Evolutionary conservation across 768 basidiomycete genomes (phyloP).

Genomic region (Macrolepiota fuliginosa): DNA sequence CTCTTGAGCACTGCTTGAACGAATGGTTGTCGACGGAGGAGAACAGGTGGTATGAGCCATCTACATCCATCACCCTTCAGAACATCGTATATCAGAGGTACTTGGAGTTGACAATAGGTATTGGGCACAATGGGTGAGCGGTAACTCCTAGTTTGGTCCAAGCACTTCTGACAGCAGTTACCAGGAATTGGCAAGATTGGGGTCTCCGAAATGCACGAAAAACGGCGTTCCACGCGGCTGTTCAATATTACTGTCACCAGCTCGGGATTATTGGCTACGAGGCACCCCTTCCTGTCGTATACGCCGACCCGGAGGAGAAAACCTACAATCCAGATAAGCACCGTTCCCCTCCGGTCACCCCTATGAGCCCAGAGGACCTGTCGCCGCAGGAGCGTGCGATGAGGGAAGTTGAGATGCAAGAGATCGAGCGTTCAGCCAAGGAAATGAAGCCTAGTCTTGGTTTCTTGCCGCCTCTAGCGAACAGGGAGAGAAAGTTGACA

Average conservation of each 20-base stretch:
- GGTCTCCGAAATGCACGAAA: slow-evolving; percentile 55
- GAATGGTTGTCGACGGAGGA: slow-evolving; percentile 78
- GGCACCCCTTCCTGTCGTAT: slow-evolving; percentile 61
- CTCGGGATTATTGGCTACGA: slow-evolving; percentile 63
- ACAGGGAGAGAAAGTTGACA: slow-evolving; percentile 29
- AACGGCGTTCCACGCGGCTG: slow-evolving; percentile 80
- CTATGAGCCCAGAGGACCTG: slow-evolving; percentile 4
- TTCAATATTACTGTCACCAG: slow-evolving; percentile 67
- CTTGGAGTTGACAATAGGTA: slow-evolving; percentile 66
- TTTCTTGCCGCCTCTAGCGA: slow-evolving; percentile 42
- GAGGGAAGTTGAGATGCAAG: slow-evolving; percentile 20
- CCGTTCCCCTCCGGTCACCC: slow-evolving; percentile 12
- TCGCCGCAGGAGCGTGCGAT: slow-evolving; percentile 11
- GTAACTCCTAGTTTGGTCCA: not conserved
- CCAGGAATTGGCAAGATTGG: slow-evolving; percentile 49
- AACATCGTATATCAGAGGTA: slow-evolving; percentile 64
- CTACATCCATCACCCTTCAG: slow-evolving; percentile 61
- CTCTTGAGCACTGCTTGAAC: slow-evolving; percentile 63
- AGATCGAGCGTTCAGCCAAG: slow-evolving; percentile 24
- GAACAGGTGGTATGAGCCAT: slow-evolving; percentile 75
- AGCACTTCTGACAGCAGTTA: not conserved
- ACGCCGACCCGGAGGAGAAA: slow-evolving; percentile 27
- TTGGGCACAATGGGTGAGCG: slow-evolving; percentile 49
- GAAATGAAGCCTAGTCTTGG: slow-evolving; percentile 40
- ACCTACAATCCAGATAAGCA: not conserved